These are phyloP conservation scores for Mucor piriformis DNA, from an alignment of 371 early-diverging fungal genomes.

Conservation along the genomic window DNA sequence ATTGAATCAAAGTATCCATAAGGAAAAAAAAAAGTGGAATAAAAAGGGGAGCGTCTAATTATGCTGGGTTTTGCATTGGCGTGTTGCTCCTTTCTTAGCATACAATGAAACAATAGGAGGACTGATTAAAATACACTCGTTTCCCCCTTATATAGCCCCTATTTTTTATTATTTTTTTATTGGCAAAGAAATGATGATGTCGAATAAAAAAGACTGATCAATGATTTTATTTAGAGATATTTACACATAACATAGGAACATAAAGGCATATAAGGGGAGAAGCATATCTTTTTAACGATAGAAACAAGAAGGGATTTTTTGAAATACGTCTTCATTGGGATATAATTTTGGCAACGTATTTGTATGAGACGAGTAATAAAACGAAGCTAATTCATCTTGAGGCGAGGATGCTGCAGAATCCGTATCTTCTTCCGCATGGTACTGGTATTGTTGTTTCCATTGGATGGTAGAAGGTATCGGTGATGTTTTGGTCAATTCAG, in stretches of 20 bases:
- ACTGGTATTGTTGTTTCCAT: constrained; percentile 2
- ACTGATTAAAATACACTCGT: not conserved
- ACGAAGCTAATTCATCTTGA: not conserved
- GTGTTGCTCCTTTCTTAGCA: too few species aligned
- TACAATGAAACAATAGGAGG: constrained; percentile 1
- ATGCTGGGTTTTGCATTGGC: not conserved
- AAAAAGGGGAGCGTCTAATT: constrained; percentile 1
- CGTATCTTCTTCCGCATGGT: not conserved
- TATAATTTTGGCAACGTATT: constrained; percentile 8
- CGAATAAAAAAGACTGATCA: too few species aligned
- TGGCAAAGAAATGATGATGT: too few species aligned
- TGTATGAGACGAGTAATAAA: not conserved
- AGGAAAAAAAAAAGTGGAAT: not conserved
- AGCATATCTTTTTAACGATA: too few species aligned
- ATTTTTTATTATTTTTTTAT: too few species aligned
- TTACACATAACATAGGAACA: too few species aligned
- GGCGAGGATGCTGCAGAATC: constrained; percentile 6
- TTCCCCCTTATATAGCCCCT: too few species aligned
- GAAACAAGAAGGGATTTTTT: constrained; percentile 7
- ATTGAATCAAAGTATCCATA: constrained; percentile 3
- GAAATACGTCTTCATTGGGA: constrained; percentile 6
- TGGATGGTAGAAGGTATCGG: not conserved
- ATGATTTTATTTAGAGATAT: too few species aligned
- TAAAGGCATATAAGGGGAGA: too few species aligned
- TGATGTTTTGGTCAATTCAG: constrained; percentile 1